phyloP scores from a whole-genome alignment of 1,284 basidiomycete genomes.

The Cerioporus squamosus region DNA sequence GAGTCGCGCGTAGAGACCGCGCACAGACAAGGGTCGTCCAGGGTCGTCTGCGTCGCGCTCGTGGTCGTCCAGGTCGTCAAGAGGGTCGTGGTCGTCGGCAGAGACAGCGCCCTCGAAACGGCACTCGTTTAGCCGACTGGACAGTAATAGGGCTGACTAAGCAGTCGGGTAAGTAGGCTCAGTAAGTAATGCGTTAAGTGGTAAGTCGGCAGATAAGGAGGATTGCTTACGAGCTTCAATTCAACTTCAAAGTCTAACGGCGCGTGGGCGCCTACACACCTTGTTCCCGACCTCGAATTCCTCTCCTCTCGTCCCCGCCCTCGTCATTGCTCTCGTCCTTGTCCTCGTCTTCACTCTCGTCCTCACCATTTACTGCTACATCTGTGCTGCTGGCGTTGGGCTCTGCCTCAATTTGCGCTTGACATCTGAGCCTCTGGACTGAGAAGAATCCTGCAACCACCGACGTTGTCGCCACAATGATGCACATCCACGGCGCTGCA shows the following conservation, averaged over 20 bases:
- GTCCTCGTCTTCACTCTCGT: neutral
- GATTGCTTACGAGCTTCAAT: no score
- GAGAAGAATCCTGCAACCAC: neutral
- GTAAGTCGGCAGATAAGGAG: no score
- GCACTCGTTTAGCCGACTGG: neutral
- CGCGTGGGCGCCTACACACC: constrained; percentile 7
- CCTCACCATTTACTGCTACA: no score
- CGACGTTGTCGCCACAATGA: constrained; percentile 13
- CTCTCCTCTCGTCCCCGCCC: neutral
- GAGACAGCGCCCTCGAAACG: no score
- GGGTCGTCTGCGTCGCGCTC: constrained; percentile 12
- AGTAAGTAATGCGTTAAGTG: no score
- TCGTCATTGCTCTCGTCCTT: neutral
- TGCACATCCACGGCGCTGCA: constrained; percentile 26
- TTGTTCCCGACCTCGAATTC: neutral
- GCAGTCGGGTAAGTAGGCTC: no score
- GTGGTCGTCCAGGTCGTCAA: constrained; percentile 6
- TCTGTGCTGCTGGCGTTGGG: neutral
- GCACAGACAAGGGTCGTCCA: neutral
- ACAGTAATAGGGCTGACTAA: neutral
- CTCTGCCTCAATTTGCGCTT: neutral
- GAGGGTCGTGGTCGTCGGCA: neutral
- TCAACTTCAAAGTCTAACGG: no score
- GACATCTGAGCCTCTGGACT: no score
- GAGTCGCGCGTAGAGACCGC: neutral